These are phyloP conservation scores for Nothophaeocryptopus gaeumannii DNA, from an alignment of 2,329 filamentous ascomycete species.

Conservation along the genomic window DNA sequence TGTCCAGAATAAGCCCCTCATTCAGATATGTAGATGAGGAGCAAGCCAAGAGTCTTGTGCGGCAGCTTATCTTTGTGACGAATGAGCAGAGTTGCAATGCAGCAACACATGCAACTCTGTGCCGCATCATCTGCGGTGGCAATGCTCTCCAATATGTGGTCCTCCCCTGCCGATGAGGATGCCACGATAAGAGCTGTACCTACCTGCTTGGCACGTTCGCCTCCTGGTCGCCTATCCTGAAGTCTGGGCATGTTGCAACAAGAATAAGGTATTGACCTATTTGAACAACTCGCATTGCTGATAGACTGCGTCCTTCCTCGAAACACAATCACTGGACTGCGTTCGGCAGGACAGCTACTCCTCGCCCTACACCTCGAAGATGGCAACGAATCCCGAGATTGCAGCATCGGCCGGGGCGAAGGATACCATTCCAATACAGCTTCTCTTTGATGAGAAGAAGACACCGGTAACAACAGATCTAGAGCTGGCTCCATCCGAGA, in stretches of 20 bases:
- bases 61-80: too few relatives aligned
- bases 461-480: constrained; percentile 10
- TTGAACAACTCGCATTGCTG: neutral
- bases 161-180: too few relatives aligned
- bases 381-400: neutral
- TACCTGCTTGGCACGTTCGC: constrained; percentile 12
- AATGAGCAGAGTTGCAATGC: too few relatives aligned
- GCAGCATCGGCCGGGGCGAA: constrained; percentile 1
- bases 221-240: constrained; percentile 5
- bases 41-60: too few relatives aligned
- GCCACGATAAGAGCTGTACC: neutral
- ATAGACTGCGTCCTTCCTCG: neutral
- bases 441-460: constrained; percentile 15
- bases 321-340: neutral
- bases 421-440: neutral
- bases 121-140: too few relatives aligned
- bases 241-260: neutral
- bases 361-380: neutral
- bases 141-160: too few relatives aligned
- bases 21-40: too few relatives aligned
- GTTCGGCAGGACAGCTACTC: neutral
- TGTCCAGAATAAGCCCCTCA: too few relatives aligned
- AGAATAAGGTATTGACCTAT: neutral
- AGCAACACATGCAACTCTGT: too few relatives aligned
- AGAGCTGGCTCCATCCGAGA: constrained; percentile 11